Percentiles rank a stretch among this genome's conserved stretches.
These are phyloP conservation scores for Petasospora rhodanensis DNA, from an alignment of 1,139 yeast genomes.

Conservation along the genomic window DNA sequence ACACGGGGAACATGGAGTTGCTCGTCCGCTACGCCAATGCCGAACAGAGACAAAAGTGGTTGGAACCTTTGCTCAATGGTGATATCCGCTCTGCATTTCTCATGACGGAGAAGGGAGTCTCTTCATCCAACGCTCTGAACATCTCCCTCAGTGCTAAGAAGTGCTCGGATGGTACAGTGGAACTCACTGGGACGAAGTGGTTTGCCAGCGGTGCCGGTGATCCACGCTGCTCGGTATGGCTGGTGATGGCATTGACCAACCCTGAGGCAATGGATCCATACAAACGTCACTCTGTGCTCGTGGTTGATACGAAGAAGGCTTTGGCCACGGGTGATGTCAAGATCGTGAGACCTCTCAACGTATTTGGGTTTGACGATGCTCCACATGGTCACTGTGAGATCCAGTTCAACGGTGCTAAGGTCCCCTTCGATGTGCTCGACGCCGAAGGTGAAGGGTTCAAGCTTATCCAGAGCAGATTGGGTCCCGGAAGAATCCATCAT, in stretches of 20 bases:
- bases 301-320: constrained; percentile 52
- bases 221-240: constrained; percentile 58
- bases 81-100: constrained; percentile 62
- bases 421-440: constrained; percentile 45
- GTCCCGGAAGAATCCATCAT: constrained; percentile 73
- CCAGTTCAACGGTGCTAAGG: constrained; percentile 46
- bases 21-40: constrained; percentile 55
- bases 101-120: constrained; percentile 66
- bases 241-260: constrained; percentile 62
- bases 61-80: constrained; percentile 55
- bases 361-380: constrained; percentile 67
- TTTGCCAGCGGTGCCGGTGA: constrained; percentile 77
- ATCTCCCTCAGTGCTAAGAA: constrained; percentile 46
- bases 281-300: constrained; percentile 56
- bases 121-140: constrained; percentile 66
- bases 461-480: constrained; percentile 64
- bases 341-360: constrained; percentile 50
- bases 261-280: constrained; percentile 37
- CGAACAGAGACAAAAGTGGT: constrained; percentile 50
- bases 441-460: constrained; percentile 61
- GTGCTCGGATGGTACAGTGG: constrained; percentile 44
- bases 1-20: constrained; percentile 74
- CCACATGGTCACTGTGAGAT: constrained; percentile 75
- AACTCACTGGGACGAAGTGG: constrained; percentile 67
- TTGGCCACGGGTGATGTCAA: constrained; percentile 48